Conservation (phyloP, 2,329 filamentous ascomycete species). For the Simplicillium aogashimaense region DNA sequence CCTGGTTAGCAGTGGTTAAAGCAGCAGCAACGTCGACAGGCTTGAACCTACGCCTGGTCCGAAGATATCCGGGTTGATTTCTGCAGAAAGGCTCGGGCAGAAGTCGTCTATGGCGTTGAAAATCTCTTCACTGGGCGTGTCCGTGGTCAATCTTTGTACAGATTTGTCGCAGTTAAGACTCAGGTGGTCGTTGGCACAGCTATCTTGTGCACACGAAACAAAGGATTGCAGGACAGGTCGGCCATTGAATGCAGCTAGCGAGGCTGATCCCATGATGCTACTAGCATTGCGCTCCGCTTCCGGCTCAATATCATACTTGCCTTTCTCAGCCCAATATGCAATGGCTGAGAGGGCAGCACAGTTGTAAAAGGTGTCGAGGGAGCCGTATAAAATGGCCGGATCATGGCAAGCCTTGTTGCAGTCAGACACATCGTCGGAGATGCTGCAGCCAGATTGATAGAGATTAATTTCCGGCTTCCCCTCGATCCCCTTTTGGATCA, state of each 20-base stretch:
- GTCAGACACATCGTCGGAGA: conserved; percentile 15
- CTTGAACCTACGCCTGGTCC: conserved; percentile 22
- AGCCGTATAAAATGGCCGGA: conserved; percentile 19
- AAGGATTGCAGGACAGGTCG: conserved; percentile 20
- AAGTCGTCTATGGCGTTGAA: conserved; percentile 24
- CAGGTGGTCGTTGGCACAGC: conserved; percentile 23
- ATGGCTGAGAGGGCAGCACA: conserved; percentile 24
- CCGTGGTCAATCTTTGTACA: conserved; percentile 15
- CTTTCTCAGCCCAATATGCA: conserved; percentile 21
- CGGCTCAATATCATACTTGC: conserved; percentile 17
- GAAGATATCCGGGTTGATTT: conserved; percentile 29
- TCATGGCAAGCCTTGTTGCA: conserved; percentile 22
- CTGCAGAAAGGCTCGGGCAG: conserved; percentile 23
- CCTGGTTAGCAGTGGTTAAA: too few relatives aligned
- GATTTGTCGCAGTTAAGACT: conserved; percentile 18
- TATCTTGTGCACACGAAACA: conserved; percentile 22
- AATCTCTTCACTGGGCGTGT: conserved; percentile 17
- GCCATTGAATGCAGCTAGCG: conserved; percentile 19
- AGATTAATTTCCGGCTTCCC: conserved; percentile 20
- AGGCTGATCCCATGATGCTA: conserved; percentile 21
- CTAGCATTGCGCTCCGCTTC: conserved; percentile 26
- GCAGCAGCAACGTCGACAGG: not conserved
- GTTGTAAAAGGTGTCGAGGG: conserved; percentile 27
- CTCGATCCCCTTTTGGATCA: conserved; percentile 21
- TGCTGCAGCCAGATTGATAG: conserved; percentile 20